Conservation (phyloP, 1,139 yeast genomes). For the Blastobotrys persicus region DNA sequence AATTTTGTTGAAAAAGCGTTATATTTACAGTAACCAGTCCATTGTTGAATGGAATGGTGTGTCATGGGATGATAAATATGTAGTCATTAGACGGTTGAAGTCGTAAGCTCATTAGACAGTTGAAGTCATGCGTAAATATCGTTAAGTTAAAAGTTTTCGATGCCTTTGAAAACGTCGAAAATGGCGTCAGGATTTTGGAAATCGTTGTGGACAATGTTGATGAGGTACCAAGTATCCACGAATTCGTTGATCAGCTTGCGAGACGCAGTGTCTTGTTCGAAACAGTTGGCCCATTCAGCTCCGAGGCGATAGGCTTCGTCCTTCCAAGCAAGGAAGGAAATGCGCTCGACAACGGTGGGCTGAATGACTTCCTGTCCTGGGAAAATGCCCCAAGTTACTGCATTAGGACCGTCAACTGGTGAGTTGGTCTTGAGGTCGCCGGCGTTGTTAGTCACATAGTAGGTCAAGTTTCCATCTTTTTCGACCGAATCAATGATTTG, state of each 20-base stretch:
- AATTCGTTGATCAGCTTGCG: slow-evolving; percentile 48
- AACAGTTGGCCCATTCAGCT: slow-evolving; percentile 68
- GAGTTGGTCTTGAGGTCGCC: slow-evolving; percentile 67
- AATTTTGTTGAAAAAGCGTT: not conserved
- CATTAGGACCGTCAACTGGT: slow-evolving; percentile 75
- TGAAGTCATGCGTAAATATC: slow-evolving; percentile 5
- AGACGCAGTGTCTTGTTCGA: slow-evolving; percentile 37
- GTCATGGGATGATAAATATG: not conserved
- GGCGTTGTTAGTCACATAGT: slow-evolving; percentile 60
- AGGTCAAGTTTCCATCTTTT: slow-evolving; percentile 56
- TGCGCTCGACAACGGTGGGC: slow-evolving; percentile 89
- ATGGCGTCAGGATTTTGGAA: slow-evolving; percentile 43
- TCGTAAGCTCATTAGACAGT: slow-evolving; percentile 12
- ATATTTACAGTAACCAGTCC: not conserved
- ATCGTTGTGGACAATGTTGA: slow-evolving; percentile 90
- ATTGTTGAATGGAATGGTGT: slow-evolving; percentile 5
- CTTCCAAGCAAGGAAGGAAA: slow-evolving; percentile 92
- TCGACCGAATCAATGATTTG: slow-evolving; percentile 47
- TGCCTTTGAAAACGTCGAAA: slow-evolving; percentile 34
- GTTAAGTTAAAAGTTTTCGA: slow-evolving; percentile 11
- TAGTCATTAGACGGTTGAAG: slow-evolving; percentile 17
- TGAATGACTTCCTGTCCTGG: slow-evolving; percentile 89
- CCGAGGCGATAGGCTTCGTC: slow-evolving; percentile 88
- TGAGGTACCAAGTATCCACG: slow-evolving; percentile 63
- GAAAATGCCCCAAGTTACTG: slow-evolving; percentile 97